Evolutionary conservation across 2,329 filamentous ascomycete species (phyloP).

Genomic region (Paecilomyces niveus): DNA sequence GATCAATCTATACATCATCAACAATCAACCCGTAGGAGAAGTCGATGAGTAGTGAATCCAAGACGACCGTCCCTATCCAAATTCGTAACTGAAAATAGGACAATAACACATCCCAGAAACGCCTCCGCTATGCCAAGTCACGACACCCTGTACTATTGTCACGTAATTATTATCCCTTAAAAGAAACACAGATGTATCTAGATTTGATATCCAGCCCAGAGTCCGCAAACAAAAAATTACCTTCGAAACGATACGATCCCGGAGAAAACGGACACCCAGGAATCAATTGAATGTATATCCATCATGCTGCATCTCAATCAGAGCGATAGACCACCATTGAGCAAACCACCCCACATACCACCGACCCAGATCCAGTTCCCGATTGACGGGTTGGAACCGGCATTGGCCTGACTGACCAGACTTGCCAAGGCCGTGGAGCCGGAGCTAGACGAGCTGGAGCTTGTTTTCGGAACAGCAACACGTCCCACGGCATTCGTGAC

Average conservation of each 20-base stretch:
- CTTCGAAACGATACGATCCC: background rate
- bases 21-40: background rate
- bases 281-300: background rate
- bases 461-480: constrained; percentile 17
- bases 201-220: too few relatives aligned
- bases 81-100: background rate
- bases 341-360: constrained; percentile 33
- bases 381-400: constrained; percentile 29
- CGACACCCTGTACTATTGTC: background rate
- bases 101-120: constrained; percentile 1
- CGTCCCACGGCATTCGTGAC: constrained; percentile 42
- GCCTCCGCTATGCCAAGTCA: constrained; percentile 1
- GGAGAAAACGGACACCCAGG: background rate
- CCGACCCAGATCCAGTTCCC: constrained; percentile 40
- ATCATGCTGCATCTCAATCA: constrained; percentile 10
- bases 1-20: background rate
- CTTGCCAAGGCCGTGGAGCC: constrained; percentile 28
- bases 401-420: constrained; percentile 29
- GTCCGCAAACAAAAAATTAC: background rate
- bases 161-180: background rate
- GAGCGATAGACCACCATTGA: constrained; percentile 33
- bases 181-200: background rate
- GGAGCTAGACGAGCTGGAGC: constrained; percentile 15
- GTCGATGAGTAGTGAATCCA: background rate
- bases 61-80: background rate